Evolutionary conservation across 1,284 basidiomycete genomes (phyloP).

Genomic region (Ceratobasidium sp.): DNA sequence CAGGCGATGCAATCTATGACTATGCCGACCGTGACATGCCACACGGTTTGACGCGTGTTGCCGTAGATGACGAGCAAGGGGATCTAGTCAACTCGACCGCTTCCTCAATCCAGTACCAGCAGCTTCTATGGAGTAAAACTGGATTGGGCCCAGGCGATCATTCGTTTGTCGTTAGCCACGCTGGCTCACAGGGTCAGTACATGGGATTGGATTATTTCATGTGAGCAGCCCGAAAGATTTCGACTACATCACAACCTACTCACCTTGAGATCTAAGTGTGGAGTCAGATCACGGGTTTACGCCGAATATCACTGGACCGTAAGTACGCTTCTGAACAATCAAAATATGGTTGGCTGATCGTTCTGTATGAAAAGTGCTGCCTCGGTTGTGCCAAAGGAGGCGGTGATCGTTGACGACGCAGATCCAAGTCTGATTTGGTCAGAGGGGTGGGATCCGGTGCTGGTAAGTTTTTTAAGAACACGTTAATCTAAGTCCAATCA

Average conservation of each 20-base stretch:
- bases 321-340: neutral
- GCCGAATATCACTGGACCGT: constrained; percentile 10
- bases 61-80: neutral
- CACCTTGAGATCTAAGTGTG: neutral
- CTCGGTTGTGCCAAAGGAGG: constrained; percentile 4
- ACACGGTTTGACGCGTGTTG: neutral
- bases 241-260: too few species aligned
- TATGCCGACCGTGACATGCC: neutral
- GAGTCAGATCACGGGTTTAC: constrained; percentile 24
- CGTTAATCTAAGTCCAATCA: too few species aligned
- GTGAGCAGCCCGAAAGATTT: neutral
- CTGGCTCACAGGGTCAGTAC: neutral
- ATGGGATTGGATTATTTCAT: constrained; percentile 7
- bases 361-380: neutral
- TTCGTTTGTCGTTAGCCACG: neutral
- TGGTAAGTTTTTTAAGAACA: neutral
- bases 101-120: neutral
- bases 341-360: neutral
- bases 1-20: neutral
- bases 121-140: neutral
- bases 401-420: constrained; percentile 13
- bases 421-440: neutral
- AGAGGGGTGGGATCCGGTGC: constrained; percentile 14
- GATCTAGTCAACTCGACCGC: neutral
- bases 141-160: neutral